Evolutionary conservation across 805 yeast species (phyloP), one percentile per base, ranked within the genome.

Genomic region (Tetrapisispora namnaoensis): DNA sequence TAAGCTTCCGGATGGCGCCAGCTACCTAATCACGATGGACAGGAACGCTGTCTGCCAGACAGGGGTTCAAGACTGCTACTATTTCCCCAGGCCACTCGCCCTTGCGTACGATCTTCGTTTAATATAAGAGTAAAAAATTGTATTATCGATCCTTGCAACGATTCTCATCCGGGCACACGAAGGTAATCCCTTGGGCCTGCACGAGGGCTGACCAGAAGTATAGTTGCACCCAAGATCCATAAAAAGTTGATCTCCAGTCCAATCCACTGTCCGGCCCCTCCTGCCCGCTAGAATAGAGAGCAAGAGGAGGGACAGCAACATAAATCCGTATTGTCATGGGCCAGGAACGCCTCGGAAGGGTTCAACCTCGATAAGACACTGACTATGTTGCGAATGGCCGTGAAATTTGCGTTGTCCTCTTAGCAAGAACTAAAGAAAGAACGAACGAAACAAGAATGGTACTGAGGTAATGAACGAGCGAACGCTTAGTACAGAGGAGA

Each of bases 181-280:
- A 80, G 84, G 84, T 71, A 73, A 70, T 63, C 79, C 83, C 81
- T 79, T 77, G 77, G 80, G 67, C 66, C 66, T 69, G 72, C 59
- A 59, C 28, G 11, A 63, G 62, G 67, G 65, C 68, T 66, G 5
- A 78, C 28, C 70, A 55, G 70, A 78, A 77, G 82, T 73, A 71
- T 67, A 72, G 78, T 80, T 77, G 85, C 85, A 80, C 86, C 86
- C 86, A 75, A 80, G 86, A 80, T 73, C 77, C 68, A 70, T 76
- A 63, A 66, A 59, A 49, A 37, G 57, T 71, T 75, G 51, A 56
- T 80, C 83, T 80, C 79, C 84, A 78, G 82, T 71, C 75, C 82
- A 74, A 65, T 70, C 69, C 58, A 42, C 47, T 44, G 46, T 49
- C 46, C 39, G 32, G 55, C 46, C 45, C 49, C 50, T 36, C 20